Evolutionary conservation across 73 alveolate genomes (phyloP).

Genomic region (Stentor roeselii): DNA sequence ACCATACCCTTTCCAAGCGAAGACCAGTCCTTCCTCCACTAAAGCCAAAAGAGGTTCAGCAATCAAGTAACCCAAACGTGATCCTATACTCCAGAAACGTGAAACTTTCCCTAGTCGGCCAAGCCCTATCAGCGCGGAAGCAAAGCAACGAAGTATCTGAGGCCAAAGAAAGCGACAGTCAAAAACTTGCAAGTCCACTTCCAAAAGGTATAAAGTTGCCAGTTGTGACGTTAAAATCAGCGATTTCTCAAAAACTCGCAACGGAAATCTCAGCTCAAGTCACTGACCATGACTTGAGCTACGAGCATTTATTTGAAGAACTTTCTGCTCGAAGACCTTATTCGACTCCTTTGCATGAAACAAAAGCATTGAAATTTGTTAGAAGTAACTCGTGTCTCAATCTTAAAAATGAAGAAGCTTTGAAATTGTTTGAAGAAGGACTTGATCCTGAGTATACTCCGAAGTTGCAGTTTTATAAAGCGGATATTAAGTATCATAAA

Average conservation of each 20-base stretch:
- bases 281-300: background rate
- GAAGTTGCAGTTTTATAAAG: background rate
- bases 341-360: background rate
- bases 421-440: background rate
- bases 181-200: background rate
- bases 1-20: background rate
- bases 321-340: background rate
- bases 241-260: background rate
- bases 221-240: background rate
- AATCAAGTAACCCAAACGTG: background rate
- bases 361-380: background rate
- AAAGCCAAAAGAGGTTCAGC: background rate
- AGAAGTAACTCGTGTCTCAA: background rate
- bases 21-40: background rate
- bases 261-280: background rate
- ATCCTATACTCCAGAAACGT: background rate
- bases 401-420: background rate
- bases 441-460: background rate
- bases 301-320: background rate
- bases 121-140: background rate
- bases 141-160: background rate
- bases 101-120: conserved; percentile 5
- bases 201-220: background rate
- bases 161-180: background rate
- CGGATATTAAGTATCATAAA: conserved; percentile 2